Evolutionary conservation across 1,284 basidiomycete species (phyloP).

Genomic region (Leccinum fallax): DNA sequence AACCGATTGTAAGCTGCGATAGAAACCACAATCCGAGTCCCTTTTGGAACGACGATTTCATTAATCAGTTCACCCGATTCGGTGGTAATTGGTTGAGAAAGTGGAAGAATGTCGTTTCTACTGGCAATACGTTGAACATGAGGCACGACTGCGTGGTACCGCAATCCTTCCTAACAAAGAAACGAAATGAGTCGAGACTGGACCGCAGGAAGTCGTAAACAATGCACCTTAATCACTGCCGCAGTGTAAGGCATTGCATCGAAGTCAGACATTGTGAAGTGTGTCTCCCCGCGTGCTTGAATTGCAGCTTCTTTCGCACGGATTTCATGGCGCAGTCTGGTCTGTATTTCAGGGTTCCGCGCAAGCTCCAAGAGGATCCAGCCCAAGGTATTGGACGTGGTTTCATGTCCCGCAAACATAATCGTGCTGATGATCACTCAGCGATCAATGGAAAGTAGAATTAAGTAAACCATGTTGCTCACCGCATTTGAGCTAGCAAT

Average conservation of each 20-base stretch:
- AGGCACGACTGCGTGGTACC: constrained; percentile 40
- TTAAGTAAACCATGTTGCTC: background rate
- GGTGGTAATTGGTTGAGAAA: constrained; percentile 43
- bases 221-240: constrained; percentile 52
- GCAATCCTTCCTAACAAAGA: constrained; percentile 39
- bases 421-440: constrained; percentile 34
- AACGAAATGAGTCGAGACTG: background rate
- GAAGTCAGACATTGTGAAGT: constrained; percentile 48
- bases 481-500: constrained; percentile 57
- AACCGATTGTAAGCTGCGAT: constrained; percentile 43
- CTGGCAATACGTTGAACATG: constrained; percentile 39
- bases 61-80: constrained; percentile 38
- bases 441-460: background rate
- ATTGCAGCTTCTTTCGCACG: constrained; percentile 37
- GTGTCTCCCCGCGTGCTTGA: constrained; percentile 40
- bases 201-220: background rate
- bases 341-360: constrained; percentile 41
- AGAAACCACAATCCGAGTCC: constrained; percentile 37
- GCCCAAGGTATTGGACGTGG: constrained; percentile 46
- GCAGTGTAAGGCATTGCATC: constrained; percentile 53
- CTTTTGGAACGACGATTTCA: constrained; percentile 39
- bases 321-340: constrained; percentile 45
- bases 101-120: constrained; percentile 46
- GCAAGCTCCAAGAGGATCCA: constrained; percentile 49
- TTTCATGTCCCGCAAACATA: constrained; percentile 54